Conservation (phyloP, 169 alveolate species). For the Plasmodium knowlesi region DNA sequence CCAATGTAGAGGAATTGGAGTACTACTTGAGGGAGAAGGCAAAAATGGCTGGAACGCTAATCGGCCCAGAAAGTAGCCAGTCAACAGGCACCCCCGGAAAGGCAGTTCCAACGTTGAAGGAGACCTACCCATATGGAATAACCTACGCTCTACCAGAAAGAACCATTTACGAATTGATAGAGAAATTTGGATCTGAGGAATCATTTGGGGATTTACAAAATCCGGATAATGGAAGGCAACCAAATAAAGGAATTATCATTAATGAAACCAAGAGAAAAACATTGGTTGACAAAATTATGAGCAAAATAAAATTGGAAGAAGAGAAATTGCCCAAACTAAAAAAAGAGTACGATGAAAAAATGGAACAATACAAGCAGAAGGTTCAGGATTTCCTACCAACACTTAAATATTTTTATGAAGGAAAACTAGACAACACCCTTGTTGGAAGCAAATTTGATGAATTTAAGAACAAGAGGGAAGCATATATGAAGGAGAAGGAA, state of each 20-base stretch:
- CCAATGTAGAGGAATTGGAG: conserved; percentile 34
- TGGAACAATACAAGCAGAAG: neutral
- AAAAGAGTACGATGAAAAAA: neutral
- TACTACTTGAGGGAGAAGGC: conserved; percentile 47
- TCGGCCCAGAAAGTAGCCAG: neutral
- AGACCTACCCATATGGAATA: conserved; percentile 42
- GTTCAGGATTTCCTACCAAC: neutral
- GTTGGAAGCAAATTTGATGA: neutral
- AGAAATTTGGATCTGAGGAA: neutral
- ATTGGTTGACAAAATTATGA: neutral
- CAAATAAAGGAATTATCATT: neutral
- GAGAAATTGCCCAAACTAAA: neutral
- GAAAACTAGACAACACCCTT: conserved; percentile 2
- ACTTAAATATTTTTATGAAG: neutral
- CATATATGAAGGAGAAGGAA: neutral
- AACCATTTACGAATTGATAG: neutral
- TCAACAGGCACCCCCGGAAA: neutral
- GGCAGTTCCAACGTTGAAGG: neutral
- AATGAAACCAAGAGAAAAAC: neutral
- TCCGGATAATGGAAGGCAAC: neutral
- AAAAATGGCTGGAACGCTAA: neutral
- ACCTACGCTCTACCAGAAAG: neutral
- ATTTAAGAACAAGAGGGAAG: neutral
- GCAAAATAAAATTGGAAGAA: neutral
- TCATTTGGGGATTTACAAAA: conserved; percentile 26